Evolutionary conservation across 129 eudicot genomes (phyloP), one percentile per base, ranked within the genome.

Genomic region (Pulicaria dysenterica): DNA sequence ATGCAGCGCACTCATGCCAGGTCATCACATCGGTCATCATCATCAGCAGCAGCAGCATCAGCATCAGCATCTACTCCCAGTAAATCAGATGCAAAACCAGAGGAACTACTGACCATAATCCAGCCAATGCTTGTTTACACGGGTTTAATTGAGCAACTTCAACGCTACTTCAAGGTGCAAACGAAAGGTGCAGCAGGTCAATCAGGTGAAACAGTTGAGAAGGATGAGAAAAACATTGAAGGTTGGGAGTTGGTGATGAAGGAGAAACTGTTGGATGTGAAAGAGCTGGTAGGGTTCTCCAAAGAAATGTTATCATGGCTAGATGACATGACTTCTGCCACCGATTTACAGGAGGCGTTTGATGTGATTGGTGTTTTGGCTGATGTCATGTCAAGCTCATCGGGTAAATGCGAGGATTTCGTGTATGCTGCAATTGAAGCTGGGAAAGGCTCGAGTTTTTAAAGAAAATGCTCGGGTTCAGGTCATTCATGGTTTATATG

Each of bases 41-140:
- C 89, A 47, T 64, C 78, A 39, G 55, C 65, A 45, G 24, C 82
- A n/a, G 36, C 88, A 5, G 59, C 73, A 7, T 58, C 76, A 5
- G 59, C 73, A 7, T 58, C 76, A 50, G 10, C 50, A 9, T 77
- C 77, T 6, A 73, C 72, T 61, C 72, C 69, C 50, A 39, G 62
- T 24, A 74, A 54, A 19, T 67, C 79, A 13, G 62, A 78, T 36
- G 67, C 88, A 45, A 43, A 57, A 62, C 72, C 82, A 7, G 81
- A 76, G 16, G 93, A 94, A 50, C 71, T 90, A 5, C 72, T 90
- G 44, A 54, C 89, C 7, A 77, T 77, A 49, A 71, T 94, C 54
- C 97, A 86, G 58, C 99, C 97, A 3, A 94, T 94, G 97, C 96
- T 94, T 2, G 96, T 94, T 34, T 94, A 90, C 78, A 88, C 96